phyloP scores from a whole-genome alignment of 2,329 filamentous ascomycete genomes.

The Thielaviopsis musarum region DNA sequence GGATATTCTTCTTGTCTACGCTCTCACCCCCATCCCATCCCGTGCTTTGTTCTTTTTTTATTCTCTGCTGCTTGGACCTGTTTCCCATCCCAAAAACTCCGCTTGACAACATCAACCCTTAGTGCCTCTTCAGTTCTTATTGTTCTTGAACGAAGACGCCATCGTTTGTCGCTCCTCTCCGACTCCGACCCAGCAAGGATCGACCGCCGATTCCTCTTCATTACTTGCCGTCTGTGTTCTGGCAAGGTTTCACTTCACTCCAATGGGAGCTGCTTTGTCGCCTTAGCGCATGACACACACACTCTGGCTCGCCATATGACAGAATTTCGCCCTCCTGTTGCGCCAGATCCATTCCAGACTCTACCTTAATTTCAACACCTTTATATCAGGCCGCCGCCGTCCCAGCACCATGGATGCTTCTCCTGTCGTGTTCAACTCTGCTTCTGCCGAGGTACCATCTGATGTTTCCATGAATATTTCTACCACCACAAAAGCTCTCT shows the following conservation, averaged over 20 bases:
- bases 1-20: neutral
- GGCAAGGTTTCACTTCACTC: neutral
- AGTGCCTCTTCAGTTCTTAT: too few relatives aligned
- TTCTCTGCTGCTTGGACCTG: neutral
- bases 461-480: neutral
- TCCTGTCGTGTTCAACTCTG: neutral
- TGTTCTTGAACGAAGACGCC: too few relatives aligned
- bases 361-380: neutral
- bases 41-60: neutral
- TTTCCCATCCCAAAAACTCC: too few relatives aligned
- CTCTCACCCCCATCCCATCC: too few relatives aligned
- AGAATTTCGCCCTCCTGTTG: conserved; percentile 9
- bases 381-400: neutral
- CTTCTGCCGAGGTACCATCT: neutral
- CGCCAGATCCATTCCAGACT: conserved; percentile 7
- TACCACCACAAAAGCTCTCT: conserved; percentile 2
- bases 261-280: neutral
- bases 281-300: conserved; percentile 7
- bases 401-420: neutral
- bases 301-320: conserved; percentile 6
- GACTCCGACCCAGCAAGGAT: conserved; percentile 28
- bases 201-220: conserved; percentile 28
- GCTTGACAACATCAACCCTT: too few relatives aligned
- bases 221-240: neutral
- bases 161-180: too few relatives aligned